Conservation (phyloP, 2,329 filamentous ascomycete species). For the Triangularia setosa region DNA sequence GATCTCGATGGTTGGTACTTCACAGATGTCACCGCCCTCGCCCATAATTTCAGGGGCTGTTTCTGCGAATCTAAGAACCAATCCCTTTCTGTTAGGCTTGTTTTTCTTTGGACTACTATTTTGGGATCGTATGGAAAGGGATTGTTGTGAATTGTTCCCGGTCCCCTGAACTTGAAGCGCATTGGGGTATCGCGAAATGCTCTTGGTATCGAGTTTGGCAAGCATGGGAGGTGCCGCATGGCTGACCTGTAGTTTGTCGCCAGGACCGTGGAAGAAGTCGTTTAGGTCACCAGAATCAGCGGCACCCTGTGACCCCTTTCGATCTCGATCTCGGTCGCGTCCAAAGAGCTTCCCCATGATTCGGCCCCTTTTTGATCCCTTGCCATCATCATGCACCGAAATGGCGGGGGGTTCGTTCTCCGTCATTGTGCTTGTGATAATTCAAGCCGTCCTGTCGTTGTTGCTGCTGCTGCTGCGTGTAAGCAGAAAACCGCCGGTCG, state of each 20-base stretch:
- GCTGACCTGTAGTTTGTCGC: slow-evolving; percentile 52
- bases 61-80: slow-evolving; percentile 71
- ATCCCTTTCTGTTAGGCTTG: slow-evolving; percentile 57
- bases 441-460: not conserved
- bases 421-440: slow-evolving; percentile 32
- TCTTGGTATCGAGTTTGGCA: slow-evolving; percentile 51
- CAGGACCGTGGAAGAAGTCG: slow-evolving; percentile 54
- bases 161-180: slow-evolving; percentile 43
- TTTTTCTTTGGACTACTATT: slow-evolving; percentile 46
- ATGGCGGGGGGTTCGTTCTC: slow-evolving; percentile 42
- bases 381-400: slow-evolving; percentile 37
- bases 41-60: slow-evolving; percentile 77
- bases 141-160: slow-evolving; percentile 39
- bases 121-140: slow-evolving; percentile 41
- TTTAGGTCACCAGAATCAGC: slow-evolving; percentile 48
- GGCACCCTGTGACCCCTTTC: slow-evolving; percentile 36
- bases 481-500: not conserved
- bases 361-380: slow-evolving; percentile 47
- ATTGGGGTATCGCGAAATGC: slow-evolving; percentile 53
- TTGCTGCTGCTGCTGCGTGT: slow-evolving; percentile 4
- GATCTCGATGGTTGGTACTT: slow-evolving; percentile 68
- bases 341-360: slow-evolving; percentile 62
- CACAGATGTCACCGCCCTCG: slow-evolving; percentile 84
- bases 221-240: slow-evolving; percentile 50
- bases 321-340: slow-evolving; percentile 32